Evolutionary conservation across 345 rosid species (phyloP), one percentile per base, ranked within the genome.

Genomic region (Hibiscus tridactylites): DNA sequence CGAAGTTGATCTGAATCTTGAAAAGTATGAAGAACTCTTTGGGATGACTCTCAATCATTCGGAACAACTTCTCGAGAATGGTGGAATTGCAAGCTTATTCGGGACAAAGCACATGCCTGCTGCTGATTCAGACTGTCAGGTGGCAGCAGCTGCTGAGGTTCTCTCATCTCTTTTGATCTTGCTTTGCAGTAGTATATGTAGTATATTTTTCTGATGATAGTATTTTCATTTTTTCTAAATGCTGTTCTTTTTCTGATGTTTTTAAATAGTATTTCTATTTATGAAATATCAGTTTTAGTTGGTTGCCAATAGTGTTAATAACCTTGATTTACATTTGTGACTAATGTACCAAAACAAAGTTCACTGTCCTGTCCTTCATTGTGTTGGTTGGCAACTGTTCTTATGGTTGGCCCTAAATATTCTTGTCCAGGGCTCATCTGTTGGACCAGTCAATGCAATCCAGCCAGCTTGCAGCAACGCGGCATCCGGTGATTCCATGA

Each of bases 21-120:
- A 95, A 80, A 89, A 90, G 77, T 92, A 92, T 76, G 99, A 95
- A 77, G 98, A 95, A 79, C 96, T 95, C 68, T 95, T 95, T 72
- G 96, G 97, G n/a, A 76, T 83, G n/a, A 82, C 96, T 68, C 90
- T 92, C 28, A 90, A 87, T 80, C 79, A 90, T 68, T 79, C 93
- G 2, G 96, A 88, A 77, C 88, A 89, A 81, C 88, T 92, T 58
- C 77, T 96, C 74, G 96, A 88, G 77, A 87, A 89, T 79, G 90
- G 91, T 71, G 99, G 98, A 50, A 82, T 96, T 6, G 96, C 84
- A 66, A 87, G 98, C 84, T 85, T 96, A 70, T 96, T 96, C 81
- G 83, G 81, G 73, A 67, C 68, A 60, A 87, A 79, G 74, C 89
- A 81, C 77, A 81, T 81, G 85, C 83, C 88, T 66, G 85, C 80